Evolutionary conservation across 345 rosid genomes (phyloP).

Genomic region (Nasturtium officinale): DNA sequence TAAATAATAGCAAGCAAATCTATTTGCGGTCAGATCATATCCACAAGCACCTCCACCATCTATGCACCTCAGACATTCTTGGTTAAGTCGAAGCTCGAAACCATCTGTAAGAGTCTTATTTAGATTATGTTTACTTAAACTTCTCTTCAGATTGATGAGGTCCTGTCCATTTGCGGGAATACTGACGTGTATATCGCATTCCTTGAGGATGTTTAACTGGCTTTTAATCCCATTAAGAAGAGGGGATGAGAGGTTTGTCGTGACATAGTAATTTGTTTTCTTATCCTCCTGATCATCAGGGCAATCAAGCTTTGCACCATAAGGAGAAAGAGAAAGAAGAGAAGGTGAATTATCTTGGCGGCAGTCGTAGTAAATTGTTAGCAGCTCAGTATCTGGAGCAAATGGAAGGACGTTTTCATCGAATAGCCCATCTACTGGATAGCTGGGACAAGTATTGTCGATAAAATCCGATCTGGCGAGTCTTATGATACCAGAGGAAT

Average conservation of each 20-base stretch:
- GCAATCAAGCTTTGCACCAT: background rate
- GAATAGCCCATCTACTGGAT: background rate
- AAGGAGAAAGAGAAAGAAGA: background rate
- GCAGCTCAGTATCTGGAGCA: background rate
- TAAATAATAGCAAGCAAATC: conserved; percentile 36
- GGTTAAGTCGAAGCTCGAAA: conserved; percentile 29
- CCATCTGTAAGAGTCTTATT: conserved; percentile 29
- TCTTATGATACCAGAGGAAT: background rate
- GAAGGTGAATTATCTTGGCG: too few species aligned
- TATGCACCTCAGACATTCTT: conserved; percentile 20
- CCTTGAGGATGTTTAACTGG: background rate
- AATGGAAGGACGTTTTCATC: background rate
- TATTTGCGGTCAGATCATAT: background rate
- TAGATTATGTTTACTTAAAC: background rate
- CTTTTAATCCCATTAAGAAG: too few species aligned
- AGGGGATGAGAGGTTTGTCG: background rate
- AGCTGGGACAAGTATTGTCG: conserved; percentile 19
- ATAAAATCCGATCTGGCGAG: conserved; percentile 41
- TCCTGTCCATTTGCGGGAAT: background rate
- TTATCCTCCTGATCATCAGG: background rate
- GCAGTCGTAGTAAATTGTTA: conserved; percentile 9
- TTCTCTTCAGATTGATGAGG: background rate
- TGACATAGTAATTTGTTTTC: conserved; percentile 4
- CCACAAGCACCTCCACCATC: conserved; percentile 44
- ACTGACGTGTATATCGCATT: conserved; percentile 21